Percentiles rank a stretch among this genome's conserved stretches.
These are phyloP conservation scores for Xylaria sp. DNA, from an alignment of 2,329 filamentous ascomycete species.

Conservation along the genomic window DNA sequence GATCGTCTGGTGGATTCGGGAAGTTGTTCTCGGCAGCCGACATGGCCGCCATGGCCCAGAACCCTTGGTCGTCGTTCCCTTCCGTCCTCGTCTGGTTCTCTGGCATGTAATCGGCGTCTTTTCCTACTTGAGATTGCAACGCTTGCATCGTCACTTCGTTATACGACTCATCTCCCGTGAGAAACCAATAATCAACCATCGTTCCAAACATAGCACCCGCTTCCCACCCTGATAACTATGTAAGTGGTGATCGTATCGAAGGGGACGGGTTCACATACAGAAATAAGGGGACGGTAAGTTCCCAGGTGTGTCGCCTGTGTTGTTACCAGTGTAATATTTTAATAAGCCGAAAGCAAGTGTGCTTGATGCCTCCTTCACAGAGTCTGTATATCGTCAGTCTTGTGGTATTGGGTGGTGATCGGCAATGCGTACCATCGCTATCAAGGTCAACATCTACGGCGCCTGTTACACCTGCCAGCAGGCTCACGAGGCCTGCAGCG, in stretches of 20 bases:
- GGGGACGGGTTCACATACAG: conserved; percentile 49
- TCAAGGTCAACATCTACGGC: conserved; percentile 39
- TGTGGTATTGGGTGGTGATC: conserved; percentile 37
- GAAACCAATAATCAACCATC: conserved; percentile 72
- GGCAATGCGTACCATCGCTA: conserved; percentile 36
- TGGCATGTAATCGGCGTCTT: conserved; percentile 67
- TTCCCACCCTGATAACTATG: conserved; percentile 63
- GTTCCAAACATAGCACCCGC: conserved; percentile 72
- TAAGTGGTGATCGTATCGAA: conserved; percentile 20
- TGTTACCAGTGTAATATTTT: conserved; percentile 52
- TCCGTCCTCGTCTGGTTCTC: conserved; percentile 62
- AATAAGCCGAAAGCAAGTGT: conserved; percentile 38
- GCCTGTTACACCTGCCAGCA: conserved; percentile 33
- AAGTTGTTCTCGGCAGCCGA: conserved; percentile 77
- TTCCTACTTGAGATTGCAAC: conserved; percentile 62
- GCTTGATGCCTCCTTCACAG: conserved; percentile 47
- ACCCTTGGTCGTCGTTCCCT: conserved; percentile 78
- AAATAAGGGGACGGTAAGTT: conserved; percentile 66
- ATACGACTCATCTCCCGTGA: conserved; percentile 68
- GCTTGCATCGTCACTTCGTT: conserved; percentile 62
- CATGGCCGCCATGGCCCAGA: conserved; percentile 85
- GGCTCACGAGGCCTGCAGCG: conserved; percentile 31
- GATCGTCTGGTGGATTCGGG: conserved; percentile 63
- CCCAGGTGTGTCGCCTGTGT: conserved; percentile 60
- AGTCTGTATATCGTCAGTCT: conserved; percentile 48